Evolutionary conservation across 2,329 filamentous ascomycete species (phyloP).

Genomic region (Colletotrichum orbiculare): DNA sequence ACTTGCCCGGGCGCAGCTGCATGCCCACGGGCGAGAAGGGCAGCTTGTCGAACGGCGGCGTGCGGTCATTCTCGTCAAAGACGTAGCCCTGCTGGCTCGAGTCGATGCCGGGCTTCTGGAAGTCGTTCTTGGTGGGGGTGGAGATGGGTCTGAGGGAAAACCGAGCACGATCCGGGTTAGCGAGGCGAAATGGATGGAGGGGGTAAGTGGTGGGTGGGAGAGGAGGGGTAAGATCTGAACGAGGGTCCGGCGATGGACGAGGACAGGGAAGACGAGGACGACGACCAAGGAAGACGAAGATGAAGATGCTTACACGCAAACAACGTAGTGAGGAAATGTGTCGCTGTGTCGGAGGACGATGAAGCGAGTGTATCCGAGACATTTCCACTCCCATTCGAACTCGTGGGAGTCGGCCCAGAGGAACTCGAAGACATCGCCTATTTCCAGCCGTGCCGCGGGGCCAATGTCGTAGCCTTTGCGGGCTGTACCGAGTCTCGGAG

Average conservation of each 20-base stretch:
- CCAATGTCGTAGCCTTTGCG: constrained; percentile 36
- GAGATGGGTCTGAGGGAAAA: constrained; percentile 23
- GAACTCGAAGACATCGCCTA: constrained; percentile 35
- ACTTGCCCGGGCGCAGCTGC: constrained; percentile 34
- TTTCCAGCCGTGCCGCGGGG: constrained; percentile 29
- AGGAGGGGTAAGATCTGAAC: constrained; percentile 3
- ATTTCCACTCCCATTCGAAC: constrained; percentile 36
- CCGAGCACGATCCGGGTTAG: constrained; percentile 14
- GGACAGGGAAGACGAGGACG: not conserved
- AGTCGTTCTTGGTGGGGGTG: constrained; percentile 36
- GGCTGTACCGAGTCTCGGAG: constrained; percentile 18
- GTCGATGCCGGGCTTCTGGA: constrained; percentile 36
- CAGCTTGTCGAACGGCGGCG: constrained; percentile 32
- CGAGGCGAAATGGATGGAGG: not conserved
- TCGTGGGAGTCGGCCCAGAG: constrained; percentile 35
- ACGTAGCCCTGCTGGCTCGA: constrained; percentile 34
- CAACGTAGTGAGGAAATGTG: constrained; percentile 32
- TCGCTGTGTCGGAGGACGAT: constrained; percentile 34
- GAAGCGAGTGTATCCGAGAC: constrained; percentile 35
- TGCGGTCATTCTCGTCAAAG: constrained; percentile 32
- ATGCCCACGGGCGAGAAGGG: constrained; percentile 34
- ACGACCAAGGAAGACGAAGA: not conserved
- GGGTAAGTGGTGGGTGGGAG: not conserved
- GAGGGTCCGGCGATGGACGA: not conserved
- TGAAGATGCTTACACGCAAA: constrained; percentile 30